Conservation (phyloP, 169 alveolate species). For the Eimeria acervulina region DNA sequence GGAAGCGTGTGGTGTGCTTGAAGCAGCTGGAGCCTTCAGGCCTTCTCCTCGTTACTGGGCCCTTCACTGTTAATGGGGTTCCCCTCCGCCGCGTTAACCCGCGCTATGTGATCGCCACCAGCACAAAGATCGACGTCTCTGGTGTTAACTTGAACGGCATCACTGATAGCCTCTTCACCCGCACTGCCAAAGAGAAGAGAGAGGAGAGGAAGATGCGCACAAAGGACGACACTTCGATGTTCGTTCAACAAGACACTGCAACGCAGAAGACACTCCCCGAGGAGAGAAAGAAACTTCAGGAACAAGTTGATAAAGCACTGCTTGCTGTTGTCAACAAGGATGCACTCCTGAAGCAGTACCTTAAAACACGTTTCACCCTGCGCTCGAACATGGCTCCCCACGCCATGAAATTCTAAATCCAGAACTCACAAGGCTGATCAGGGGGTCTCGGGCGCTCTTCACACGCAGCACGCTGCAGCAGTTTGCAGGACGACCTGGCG, state of each 20-base stretch:
- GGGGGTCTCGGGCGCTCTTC: not conserved
- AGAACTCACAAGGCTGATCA: not conserved
- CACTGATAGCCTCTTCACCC: slow-evolving; percentile 90
- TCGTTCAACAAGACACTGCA: slow-evolving; percentile 59
- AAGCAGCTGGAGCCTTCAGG: slow-evolving; percentile 96
- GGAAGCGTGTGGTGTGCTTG: slow-evolving; percentile 98
- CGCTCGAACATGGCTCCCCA: slow-evolving; percentile 85
- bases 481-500: not conserved
- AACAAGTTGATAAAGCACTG: slow-evolving; percentile 61
- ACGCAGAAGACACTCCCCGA: slow-evolving; percentile 57
- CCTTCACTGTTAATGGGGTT: slow-evolving; percentile 97
- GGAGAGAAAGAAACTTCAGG: slow-evolving; percentile 56
- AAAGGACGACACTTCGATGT: slow-evolving; percentile 57
- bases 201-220: slow-evolving; percentile 74
- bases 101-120: slow-evolving; percentile 97
- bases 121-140: slow-evolving; percentile 94
- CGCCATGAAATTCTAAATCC: slow-evolving; percentile 85
- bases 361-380: slow-evolving; percentile 86
- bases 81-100: slow-evolving; percentile 98
- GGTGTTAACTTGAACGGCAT: slow-evolving; percentile 89
- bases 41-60: slow-evolving; percentile 97
- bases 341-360: slow-evolving; percentile 83
- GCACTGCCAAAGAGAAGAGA: slow-evolving; percentile 82
- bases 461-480: not conserved
- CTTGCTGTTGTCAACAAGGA: slow-evolving; percentile 80